Evolutionary conservation across 257 asterid species (phyloP), one percentile per base, ranked within the genome.

Genomic region (Solanum arcanum): DNA sequence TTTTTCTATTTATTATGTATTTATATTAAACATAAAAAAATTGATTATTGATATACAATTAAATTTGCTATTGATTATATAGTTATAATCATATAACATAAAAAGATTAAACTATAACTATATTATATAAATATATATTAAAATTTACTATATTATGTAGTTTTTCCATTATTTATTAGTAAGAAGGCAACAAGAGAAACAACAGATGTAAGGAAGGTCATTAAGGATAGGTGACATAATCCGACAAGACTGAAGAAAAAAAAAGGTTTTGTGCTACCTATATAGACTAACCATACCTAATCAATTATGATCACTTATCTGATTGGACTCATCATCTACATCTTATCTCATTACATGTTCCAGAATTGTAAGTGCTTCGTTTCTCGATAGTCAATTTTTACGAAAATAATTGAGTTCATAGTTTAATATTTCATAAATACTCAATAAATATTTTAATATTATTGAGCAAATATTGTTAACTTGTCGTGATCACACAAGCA

Each of bases 231-330:
- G 98, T 87, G 93, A 91, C 93, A 92, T 59, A 8, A 86, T 96
- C 99, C 12, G 99, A 96, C 87, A 93, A 91, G 99, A 95, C 91
- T 95, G 98, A 98, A 95, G 98, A 0, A 98, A 96, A 33, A 68
- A 98, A 98, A 95, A 86, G 98, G 98, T 62, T 95, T 96, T 88
- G 98, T 94, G 35, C 94, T 92, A 35, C 96, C 62, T 18, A 18
- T 16, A 52, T 52, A 18, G 62, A 52, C n/a, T 52, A 52, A 7
- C 62, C 23, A 52, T 3, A 15, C 60, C 60, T 52, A 16, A 47
- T 47, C 3, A 47, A 14, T 14, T 47, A 47, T 47, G 7, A 69
- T 29, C 42, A 69, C 13, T 70, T 70, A 70, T 31, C 3, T 20
- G 44, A 70, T 31, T 4, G 25, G 78, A 33, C n/a, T 33, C 44